Conservation (phyloP, 1,139 yeast species). For the Geotrichum restrictum region DNA sequence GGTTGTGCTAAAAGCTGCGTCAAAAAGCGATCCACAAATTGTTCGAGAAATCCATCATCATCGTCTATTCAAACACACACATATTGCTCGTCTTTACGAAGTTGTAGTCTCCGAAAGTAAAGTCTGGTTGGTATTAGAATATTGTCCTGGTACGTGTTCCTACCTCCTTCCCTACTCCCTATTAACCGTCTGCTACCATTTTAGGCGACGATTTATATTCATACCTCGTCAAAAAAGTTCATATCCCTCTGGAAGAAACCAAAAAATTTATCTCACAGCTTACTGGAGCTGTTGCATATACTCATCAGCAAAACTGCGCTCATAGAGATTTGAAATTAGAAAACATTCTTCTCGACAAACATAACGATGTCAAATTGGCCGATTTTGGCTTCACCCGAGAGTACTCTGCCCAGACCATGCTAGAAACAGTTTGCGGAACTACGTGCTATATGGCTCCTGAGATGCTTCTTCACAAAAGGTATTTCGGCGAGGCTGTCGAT, state of each 20-base stretch:
- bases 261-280: slow-evolving; percentile 69
- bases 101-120: slow-evolving; percentile 73
- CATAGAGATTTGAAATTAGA: slow-evolving; percentile 90
- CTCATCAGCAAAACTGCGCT: slow-evolving; percentile 76
- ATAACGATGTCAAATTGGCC: slow-evolving; percentile 66
- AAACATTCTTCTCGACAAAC: slow-evolving; percentile 72
- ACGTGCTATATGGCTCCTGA: slow-evolving; percentile 98
- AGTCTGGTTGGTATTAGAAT: slow-evolving; percentile 86
- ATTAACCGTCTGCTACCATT: slow-evolving; percentile 35
- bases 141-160: slow-evolving; percentile 51
- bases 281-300: slow-evolving; percentile 75
- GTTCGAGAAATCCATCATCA: slow-evolving; percentile 90
- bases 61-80: slow-evolving; percentile 75
- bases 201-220: slow-evolving; percentile 83
- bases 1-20: slow-evolving; percentile 77
- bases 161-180: background rate
- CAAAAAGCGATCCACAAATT: slow-evolving; percentile 79
- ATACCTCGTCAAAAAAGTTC: slow-evolving; percentile 51
- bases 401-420: slow-evolving; percentile 51
- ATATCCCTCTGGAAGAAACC: slow-evolving; percentile 51
- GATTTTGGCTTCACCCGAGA: slow-evolving; percentile 96
- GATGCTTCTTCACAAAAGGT: slow-evolving; percentile 59
- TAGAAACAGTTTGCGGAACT: slow-evolving; percentile 90
- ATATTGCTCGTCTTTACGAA: slow-evolving; percentile 81
- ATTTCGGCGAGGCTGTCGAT: slow-evolving; percentile 78